phyloP scores from a whole-genome alignment of 2,329 filamentous ascomycete species.

The Zymoseptoria ardabiliae region DNA sequence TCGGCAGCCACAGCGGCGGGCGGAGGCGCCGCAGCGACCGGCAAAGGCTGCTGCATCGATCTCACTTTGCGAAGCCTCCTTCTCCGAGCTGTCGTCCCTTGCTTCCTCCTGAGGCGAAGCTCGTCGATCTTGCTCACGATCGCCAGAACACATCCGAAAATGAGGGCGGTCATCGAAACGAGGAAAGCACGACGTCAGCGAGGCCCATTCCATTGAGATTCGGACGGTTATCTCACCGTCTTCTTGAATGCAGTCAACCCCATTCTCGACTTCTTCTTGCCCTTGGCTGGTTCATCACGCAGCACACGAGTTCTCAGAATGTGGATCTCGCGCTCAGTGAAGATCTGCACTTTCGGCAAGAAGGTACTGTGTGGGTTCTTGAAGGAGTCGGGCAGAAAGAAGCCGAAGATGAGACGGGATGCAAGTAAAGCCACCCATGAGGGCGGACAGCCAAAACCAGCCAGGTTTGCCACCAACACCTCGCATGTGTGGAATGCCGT shows the following conservation, averaged over 20 bases:
- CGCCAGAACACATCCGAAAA: conserved; percentile 38
- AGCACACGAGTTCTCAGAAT: conserved; percentile 25
- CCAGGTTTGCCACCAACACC: conserved; percentile 17
- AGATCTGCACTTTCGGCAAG: conserved; percentile 20
- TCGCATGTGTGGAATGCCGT: conserved; percentile 31
- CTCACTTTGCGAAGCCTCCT: neutral
- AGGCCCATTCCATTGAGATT: neutral
- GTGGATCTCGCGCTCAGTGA: conserved; percentile 25
- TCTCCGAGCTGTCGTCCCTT: neutral
- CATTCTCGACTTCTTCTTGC: conserved; percentile 25
- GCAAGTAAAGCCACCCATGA: conserved; percentile 31
- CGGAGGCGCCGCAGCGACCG: neutral
- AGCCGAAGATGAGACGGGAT: conserved; percentile 29
- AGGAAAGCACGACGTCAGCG: conserved; percentile 32
- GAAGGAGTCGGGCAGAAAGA: conserved; percentile 28
- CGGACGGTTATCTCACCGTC: conserved; percentile 9
- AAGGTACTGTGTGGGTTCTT: conserved; percentile 24
- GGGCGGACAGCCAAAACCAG: conserved; percentile 26
- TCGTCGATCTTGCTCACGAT: conserved; percentile 41
- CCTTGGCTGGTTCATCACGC: conserved; percentile 27
- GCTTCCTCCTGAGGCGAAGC: conserved; percentile 9
- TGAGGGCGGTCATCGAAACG: conserved; percentile 39
- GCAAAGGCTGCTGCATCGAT: neutral
- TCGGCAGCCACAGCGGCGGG: neutral
- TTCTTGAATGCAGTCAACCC: conserved; percentile 27